These are phyloP conservation scores for Schizosaccharomyces octosporus DNA, from an alignment of 805 yeast species.

Conservation along the genomic window DNA sequence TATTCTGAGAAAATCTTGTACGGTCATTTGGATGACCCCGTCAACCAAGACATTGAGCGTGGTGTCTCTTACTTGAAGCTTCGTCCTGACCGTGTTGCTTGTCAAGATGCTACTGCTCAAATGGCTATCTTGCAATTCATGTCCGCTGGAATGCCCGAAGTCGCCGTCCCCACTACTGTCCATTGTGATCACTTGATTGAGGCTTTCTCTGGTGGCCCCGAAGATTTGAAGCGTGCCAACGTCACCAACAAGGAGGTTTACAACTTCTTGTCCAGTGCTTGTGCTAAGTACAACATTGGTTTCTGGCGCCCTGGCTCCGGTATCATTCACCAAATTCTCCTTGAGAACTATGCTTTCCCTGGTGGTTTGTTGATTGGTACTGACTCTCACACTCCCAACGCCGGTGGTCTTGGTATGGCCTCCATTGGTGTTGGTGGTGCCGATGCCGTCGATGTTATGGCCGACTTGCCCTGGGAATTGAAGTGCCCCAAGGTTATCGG, in stretches of 20 bases:
- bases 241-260: constrained; percentile 83
- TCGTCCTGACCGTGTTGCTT: constrained; percentile 92
- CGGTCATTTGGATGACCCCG: constrained; percentile 76
- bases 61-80: constrained; percentile 79
- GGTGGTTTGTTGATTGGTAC: constrained; percentile 95
- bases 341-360: constrained; percentile 91
- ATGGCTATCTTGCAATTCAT: constrained; percentile 96
- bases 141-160: constrained; percentile 76
- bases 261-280: constrained; percentile 78
- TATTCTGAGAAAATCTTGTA: constrained; percentile 85
- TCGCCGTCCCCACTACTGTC: constrained; percentile 83
- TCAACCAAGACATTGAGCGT: constrained; percentile 31
- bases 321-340: constrained; percentile 89
- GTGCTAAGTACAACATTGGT: constrained; percentile 84
- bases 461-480: constrained; percentile 96
- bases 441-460: constrained; percentile 93
- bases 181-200: constrained; percentile 97
- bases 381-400: constrained; percentile 96
- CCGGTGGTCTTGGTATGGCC: constrained; percentile 94
- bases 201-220: constrained; percentile 77
- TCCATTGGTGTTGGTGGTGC: constrained; percentile 99
- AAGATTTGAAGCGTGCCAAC: constrained; percentile 59
- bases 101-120: constrained; percentile 99
- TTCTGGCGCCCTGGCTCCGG: constrained; percentile 99
- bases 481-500: constrained; percentile 92